Evolutionary conservation across 768 basidiomycete species (phyloP).

Genomic region (Pleurotus platypus): DNA sequence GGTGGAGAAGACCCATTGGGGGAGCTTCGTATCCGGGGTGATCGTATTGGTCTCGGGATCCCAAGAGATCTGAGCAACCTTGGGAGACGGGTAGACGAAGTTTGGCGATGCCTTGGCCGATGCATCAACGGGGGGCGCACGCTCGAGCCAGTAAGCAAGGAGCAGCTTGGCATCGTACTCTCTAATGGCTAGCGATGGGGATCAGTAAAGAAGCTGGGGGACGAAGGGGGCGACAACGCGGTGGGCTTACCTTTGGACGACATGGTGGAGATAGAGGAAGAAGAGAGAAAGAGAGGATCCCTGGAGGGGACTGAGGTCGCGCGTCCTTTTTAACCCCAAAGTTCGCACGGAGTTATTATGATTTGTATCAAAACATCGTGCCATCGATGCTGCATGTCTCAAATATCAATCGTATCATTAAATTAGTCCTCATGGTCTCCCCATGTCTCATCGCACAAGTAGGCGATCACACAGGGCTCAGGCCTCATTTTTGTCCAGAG

Average conservation of each 20-base stretch:
- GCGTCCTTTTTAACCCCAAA: neutral
- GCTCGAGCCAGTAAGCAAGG: slow-evolving; percentile 94
- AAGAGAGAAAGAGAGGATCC: neutral
- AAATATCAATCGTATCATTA: no score
- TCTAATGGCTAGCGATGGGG: slow-evolving; percentile 55
- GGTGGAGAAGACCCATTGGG: slow-evolving; percentile 76
- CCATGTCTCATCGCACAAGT: no score
- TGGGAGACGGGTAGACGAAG: slow-evolving; percentile 62
- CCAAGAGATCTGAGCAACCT: slow-evolving; percentile 88
- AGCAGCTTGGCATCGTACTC: slow-evolving; percentile 99
- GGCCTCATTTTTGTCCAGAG: no score
- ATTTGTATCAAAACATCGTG: neutral
- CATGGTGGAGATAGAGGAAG: neutral
- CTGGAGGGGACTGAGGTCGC: neutral
- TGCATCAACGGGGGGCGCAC: slow-evolving; percentile 76
- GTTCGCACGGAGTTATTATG: neutral
- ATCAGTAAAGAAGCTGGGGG: neutral
- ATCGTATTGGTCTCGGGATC: slow-evolving; percentile 61
- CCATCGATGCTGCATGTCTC: neutral
- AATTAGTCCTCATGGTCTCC: no score
- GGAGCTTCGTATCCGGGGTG: slow-evolving; percentile 54
- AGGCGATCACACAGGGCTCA: no score
- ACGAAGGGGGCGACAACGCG: neutral
- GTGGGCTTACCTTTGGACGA: slow-evolving; percentile 9
- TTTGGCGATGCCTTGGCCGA: slow-evolving; percentile 50